Conservation (phyloP, 768 basidiomycete species). For the Pholiota molesta region DNA sequence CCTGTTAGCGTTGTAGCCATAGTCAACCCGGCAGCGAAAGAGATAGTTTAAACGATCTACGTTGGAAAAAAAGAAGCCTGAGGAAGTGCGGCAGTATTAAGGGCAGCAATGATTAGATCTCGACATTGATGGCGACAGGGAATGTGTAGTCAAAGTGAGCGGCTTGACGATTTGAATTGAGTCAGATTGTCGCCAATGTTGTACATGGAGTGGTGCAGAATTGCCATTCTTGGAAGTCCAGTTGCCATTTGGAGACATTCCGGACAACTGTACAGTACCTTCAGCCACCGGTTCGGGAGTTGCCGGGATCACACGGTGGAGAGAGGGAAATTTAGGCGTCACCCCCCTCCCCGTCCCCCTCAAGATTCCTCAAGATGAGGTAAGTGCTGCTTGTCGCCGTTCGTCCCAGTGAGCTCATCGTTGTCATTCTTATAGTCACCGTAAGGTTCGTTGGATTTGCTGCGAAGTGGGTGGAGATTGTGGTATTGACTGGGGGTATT, state of each 20-base stretch:
- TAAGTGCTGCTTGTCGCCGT: slow-evolving; percentile 33
- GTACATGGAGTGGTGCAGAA: too few relatives aligned
- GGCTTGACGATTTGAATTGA: too few relatives aligned
- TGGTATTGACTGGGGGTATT: slow-evolving; percentile 7
- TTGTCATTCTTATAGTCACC: slow-evolving; percentile 58
- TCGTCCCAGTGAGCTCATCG: slow-evolving; percentile 14
- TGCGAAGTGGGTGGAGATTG: slow-evolving; percentile 4
- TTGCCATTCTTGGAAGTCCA: slow-evolving; percentile 18
- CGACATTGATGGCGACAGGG: too few relatives aligned
- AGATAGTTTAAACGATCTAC: too few relatives aligned
- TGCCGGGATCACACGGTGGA: slow-evolving; percentile 29
- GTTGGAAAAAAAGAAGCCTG: too few relatives aligned
- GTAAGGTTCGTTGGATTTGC: slow-evolving; percentile 64
- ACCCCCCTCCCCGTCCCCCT: slow-evolving; percentile 35
- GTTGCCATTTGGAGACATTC: slow-evolving; percentile 18
- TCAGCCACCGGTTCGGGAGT: slow-evolving; percentile 41
- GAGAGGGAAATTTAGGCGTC: slow-evolving; percentile 25
- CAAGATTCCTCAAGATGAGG: slow-evolving; percentile 65
- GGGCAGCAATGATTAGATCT: too few relatives aligned
- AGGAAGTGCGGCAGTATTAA: too few relatives aligned
- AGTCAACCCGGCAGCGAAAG: too few relatives aligned
- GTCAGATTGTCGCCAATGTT: too few relatives aligned
- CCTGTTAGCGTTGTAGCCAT: too few relatives aligned
- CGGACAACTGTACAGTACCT: slow-evolving; percentile 40
- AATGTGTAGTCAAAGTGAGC: too few relatives aligned